Percentiles rank a stretch among this genome's conserved stretches.
These are phyloP conservation scores for Ustilaginoidea virens DNA, from an alignment of 2,329 filamentous ascomycete genomes.

Conservation along the genomic window DNA sequence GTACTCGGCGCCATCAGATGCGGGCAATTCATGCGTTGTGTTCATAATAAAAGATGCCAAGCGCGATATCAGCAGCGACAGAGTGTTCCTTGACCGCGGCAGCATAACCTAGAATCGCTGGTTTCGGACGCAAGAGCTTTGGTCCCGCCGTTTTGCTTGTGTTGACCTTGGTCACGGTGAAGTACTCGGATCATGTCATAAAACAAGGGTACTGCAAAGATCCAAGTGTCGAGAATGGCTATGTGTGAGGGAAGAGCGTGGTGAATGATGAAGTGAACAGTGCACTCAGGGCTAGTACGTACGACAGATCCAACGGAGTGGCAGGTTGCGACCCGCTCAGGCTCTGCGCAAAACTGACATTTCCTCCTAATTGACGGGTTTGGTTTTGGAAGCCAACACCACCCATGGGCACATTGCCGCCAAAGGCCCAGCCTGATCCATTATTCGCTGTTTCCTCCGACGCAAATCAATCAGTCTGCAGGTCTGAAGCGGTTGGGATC, in stretches of 20 bases:
- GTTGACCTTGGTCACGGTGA: constrained; percentile 6
- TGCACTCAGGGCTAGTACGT: constrained; percentile 23
- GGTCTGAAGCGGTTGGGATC: too few species aligned
- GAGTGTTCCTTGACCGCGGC: constrained; percentile 17
- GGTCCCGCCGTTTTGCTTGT: constrained; percentile 6
- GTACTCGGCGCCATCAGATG: background rate
- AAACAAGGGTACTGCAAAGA: background rate
- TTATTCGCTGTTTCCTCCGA: constrained; percentile 28
- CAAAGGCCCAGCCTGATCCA: constrained; percentile 45
- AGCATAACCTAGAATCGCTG: constrained; percentile 12
- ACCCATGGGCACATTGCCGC: constrained; percentile 45
- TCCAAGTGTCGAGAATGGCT: background rate
- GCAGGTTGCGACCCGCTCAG: constrained; percentile 46
- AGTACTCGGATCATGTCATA: too few species aligned
- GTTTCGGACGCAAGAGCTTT: constrained; percentile 3
- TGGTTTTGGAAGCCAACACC: constrained; percentile 36
- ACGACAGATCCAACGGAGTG: constrained; percentile 49
- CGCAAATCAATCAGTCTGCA: constrained; percentile 1
- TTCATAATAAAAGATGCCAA: background rate
- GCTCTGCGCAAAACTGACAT: constrained; percentile 52
- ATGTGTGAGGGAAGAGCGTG: background rate
- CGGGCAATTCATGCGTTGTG: background rate
- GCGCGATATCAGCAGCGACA: too few species aligned
- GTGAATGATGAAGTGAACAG: background rate
- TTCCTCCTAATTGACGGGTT: constrained; percentile 38